Evolutionary conservation across 306 rosid species (phyloP).

Genomic region (Cicer chorassanicum): DNA sequence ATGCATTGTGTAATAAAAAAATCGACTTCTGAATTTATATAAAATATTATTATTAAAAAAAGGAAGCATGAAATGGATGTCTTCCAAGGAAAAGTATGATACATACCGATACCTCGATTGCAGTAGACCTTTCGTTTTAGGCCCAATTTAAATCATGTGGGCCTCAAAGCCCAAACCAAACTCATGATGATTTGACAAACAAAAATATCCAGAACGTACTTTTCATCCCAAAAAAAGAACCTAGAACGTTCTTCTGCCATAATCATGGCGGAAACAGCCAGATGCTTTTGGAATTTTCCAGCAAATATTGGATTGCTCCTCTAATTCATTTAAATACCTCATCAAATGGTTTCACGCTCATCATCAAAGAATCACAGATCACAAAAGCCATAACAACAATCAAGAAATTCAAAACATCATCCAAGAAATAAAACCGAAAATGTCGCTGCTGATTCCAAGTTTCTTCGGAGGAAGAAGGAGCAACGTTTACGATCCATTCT

Average conservation of each 20-base stretch:
- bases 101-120: too few species aligned
- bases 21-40: too few species aligned
- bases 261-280: too few species aligned
- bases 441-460: slow-evolving; percentile 5
- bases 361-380: background rate
- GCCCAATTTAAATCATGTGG: too few species aligned
- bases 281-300: background rate
- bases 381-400: background rate
- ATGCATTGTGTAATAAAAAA: too few species aligned
- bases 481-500: too few species aligned
- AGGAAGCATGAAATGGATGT: too few species aligned
- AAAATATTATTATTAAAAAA: too few species aligned
- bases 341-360: background rate
- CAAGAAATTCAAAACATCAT: background rate
- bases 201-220: background rate
- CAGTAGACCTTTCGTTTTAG: too few species aligned
- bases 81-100: too few species aligned
- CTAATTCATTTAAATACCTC: background rate
- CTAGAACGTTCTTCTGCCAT: background rate
- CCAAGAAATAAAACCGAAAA: background rate
- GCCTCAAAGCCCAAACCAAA: too few species aligned
- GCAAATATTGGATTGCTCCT: background rate
- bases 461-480: background rate
- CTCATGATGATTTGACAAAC: too few species aligned
- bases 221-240: background rate